Conservation (phyloP, 306 rosid genomes). For the Castanospermum australe region DNA sequence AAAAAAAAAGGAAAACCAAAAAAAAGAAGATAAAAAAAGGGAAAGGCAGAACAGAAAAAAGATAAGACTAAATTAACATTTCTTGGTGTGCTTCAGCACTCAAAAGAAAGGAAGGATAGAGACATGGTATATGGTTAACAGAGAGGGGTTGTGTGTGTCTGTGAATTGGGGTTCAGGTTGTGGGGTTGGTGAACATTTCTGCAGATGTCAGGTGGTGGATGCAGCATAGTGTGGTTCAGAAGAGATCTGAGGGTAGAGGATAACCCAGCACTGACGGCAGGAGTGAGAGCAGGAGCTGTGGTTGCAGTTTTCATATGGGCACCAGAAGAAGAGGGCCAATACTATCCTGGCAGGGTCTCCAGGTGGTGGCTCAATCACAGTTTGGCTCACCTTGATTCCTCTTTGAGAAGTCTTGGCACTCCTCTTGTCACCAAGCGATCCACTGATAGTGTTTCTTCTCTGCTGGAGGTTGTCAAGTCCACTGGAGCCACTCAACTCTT, state of each 20-base stretch:
- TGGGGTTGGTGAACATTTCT: conserved; percentile 15
- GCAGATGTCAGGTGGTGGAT: conserved; percentile 88
- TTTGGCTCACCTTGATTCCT: conserved; percentile 82
- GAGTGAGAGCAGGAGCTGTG: conserved; percentile 88
- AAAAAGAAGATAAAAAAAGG: background rate
- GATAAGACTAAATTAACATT: conserved; percentile 28
- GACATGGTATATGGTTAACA: conserved; percentile 38
- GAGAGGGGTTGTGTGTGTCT: conserved; percentile 1
- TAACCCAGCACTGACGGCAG: conserved; percentile 91
- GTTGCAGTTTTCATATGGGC: conserved; percentile 93
- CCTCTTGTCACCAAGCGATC: conserved; percentile 80
- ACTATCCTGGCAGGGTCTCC: conserved; percentile 87
- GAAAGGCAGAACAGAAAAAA: background rate
- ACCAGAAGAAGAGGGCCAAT: conserved; percentile 96
- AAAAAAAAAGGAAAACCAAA: background rate
- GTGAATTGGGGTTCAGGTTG: background rate
- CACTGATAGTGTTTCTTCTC: conserved; percentile 77
- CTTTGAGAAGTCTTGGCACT: conserved; percentile 78
- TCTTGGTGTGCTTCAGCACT: background rate
- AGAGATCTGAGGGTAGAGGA: conserved; percentile 98
- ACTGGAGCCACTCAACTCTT: conserved; percentile 93
- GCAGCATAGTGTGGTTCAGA: conserved; percentile 99
- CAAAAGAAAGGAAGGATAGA: conserved; percentile 13
- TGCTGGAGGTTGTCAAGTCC: conserved; percentile 66
- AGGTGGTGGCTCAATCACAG: conserved; percentile 99